These are phyloP conservation scores for Chlamydomonas sphaeroides DNA, from an alignment of 139 green algal genomes.

Conservation along the genomic window DNA sequence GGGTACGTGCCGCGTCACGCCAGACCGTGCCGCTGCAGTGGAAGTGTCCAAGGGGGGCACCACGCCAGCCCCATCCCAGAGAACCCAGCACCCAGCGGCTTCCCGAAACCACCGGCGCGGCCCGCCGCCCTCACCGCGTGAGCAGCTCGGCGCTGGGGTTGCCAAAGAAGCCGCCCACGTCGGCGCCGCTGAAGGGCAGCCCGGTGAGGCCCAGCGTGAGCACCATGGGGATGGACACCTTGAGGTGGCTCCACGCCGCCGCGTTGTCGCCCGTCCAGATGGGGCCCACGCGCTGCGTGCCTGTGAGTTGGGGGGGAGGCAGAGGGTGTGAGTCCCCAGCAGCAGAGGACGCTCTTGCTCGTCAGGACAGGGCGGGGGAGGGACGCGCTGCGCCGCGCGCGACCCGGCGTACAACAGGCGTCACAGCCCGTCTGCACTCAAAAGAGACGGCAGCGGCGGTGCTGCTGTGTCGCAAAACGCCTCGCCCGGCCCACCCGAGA, in stretches of 20 bases:
- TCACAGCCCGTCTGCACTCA: too few relatives aligned
- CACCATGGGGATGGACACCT: slow-evolving; percentile 94
- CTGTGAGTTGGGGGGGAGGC: slow-evolving; percentile 7
- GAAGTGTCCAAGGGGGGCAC: too few relatives aligned
- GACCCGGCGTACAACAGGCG: too few relatives aligned
- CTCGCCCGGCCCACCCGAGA: slow-evolving; percentile 67
- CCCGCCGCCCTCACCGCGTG: slow-evolving; percentile 83
- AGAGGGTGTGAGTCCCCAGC: neutral
- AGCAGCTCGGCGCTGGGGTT: slow-evolving; percentile 96
- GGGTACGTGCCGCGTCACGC: neutral
- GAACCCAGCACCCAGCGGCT: too few relatives aligned
- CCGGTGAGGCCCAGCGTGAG: slow-evolving; percentile 88
- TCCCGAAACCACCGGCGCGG: too few relatives aligned
- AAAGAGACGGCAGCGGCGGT: too few relatives aligned
- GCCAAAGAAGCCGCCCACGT: slow-evolving; percentile 99
- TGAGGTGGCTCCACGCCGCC: slow-evolving; percentile 88
- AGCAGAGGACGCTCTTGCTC: too few relatives aligned
- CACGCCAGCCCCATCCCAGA: too few relatives aligned
- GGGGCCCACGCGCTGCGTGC: slow-evolving; percentile 86
- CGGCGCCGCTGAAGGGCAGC: slow-evolving; percentile 91
- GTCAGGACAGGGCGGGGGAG: too few relatives aligned
- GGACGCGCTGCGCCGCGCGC: too few relatives aligned
- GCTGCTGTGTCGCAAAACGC: too few relatives aligned
- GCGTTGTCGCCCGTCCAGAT: slow-evolving; percentile 99
- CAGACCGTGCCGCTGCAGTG: too few relatives aligned